Percentiles rank a stretch among this genome's conserved stretches.
These are phyloP conservation scores for Colletotrichum sp. DNA, from an alignment of 2,329 filamentous ascomycete genomes.

Conservation along the genomic window DNA sequence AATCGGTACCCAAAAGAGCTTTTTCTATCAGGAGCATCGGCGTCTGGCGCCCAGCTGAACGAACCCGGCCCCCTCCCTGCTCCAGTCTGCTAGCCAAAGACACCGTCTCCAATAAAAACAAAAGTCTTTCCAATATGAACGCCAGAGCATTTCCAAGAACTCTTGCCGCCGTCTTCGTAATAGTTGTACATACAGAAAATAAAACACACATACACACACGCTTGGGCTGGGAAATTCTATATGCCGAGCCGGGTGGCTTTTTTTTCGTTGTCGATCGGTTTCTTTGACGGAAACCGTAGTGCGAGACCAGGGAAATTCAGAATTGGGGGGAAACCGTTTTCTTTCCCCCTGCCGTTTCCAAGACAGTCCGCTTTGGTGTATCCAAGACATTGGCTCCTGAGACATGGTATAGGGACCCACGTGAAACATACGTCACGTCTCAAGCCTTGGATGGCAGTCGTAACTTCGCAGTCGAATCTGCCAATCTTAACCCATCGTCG, in stretches of 20 bases:
- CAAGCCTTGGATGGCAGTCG: slow-evolving; percentile 6
- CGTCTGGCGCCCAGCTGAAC: background rate
- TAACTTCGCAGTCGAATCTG: background rate
- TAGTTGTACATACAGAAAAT: background rate
- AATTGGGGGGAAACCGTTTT: background rate
- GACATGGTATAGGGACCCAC: background rate
- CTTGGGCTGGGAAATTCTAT: background rate
- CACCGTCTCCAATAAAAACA: background rate
- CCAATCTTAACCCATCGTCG: background rate
- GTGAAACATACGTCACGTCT: slow-evolving; percentile 9
- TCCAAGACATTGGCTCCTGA: background rate
- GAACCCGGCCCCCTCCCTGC: background rate
- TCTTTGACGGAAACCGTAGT: background rate
- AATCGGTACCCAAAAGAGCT: background rate
- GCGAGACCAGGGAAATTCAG: background rate
- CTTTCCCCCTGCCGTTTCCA: background rate
- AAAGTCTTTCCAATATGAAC: background rate
- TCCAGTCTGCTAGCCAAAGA: background rate
- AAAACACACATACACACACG: background rate
- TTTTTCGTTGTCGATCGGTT: background rate
- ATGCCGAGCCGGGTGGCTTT: background rate
- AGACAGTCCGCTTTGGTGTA: background rate
- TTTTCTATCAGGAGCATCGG: background rate
- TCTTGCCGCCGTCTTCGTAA: background rate
- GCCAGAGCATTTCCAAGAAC: background rate